Evolutionary conservation across 2,329 filamentous ascomycete species (phyloP), one percentile per base, ranked within the genome.

Genomic region (Phialocephala sp.): DNA sequence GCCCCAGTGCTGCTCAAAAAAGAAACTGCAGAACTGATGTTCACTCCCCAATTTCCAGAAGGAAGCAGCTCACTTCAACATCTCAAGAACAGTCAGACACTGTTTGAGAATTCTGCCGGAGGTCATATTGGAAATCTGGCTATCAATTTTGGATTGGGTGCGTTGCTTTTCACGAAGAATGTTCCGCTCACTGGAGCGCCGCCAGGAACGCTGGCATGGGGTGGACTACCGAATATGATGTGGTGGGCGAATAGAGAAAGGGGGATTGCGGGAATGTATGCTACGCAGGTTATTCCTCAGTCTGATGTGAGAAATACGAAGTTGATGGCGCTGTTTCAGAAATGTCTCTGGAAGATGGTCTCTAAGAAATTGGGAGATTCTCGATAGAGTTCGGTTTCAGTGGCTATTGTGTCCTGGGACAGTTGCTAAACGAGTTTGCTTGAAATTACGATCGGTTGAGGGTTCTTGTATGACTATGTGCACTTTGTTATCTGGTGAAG

Each of bases 1-100:
- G 83, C 86, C 60, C 81, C 79, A 2, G 80, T 78, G 47, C 69
- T 87, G 0, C 77, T 87, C 9, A 77, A 73, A 22, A 74, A 76
- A 0, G 73, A 73, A 4, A 83, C 79, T 0, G 77, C 81, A 0
- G 76, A 80, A 0, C 69, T 76, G 50, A 79, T 87, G 74, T 85
- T 85, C 68, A 69, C 76, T 61, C 77, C 83, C 0, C 83, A 84
- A 57, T 77, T 87, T 12, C 14, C 18, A 8, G 22, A 22, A 6
- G 57, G 27, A 20, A 56, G 50, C 0, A 14, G 6, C 15, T 35
- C 39, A 9, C 22, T 58, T 2, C 18, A 59, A 14, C 20, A 39
- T 14, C 24, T 41, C 14, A 43, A 22, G 22, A 47, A 37, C 27
- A 20, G 20, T 18, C 41, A 37, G n/a, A 39, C 58, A 11, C 20